These are phyloP conservation scores for Diutina siamensis DNA, from an alignment of 1,139 yeast genomes.

Conservation along the genomic window DNA sequence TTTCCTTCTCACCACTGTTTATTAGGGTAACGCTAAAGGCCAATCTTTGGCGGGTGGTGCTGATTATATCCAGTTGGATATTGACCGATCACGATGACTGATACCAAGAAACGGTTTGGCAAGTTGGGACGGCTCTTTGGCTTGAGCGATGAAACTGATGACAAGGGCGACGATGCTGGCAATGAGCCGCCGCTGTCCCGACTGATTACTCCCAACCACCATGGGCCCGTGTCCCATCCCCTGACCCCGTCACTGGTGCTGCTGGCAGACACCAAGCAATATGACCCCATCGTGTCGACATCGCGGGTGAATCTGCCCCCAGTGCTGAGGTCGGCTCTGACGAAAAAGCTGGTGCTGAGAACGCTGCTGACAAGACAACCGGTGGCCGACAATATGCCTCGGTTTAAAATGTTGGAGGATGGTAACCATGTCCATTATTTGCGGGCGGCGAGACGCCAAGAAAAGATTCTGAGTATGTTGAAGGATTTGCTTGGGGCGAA, in stretches of 20 bases:
- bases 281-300: not conserved
- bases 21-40: not conserved
- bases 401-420: slow-evolving; percentile 47
- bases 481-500: slow-evolving; percentile 78
- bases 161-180: not conserved
- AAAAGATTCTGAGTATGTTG: slow-evolving; percentile 75
- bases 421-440: slow-evolving; percentile 75
- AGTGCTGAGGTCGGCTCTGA: not conserved
- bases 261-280: slow-evolving; percentile 6
- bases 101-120: not conserved
- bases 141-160: not conserved
- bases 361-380: not conserved
- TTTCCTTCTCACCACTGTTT: not conserved
- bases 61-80: not conserved
- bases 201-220: slow-evolving; percentile 1
- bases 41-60: not conserved
- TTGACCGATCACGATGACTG: not conserved
- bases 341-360: not conserved
- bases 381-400: slow-evolving; percentile 6
- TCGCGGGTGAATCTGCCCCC: not conserved
- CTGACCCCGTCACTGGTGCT: slow-evolving; percentile 6
- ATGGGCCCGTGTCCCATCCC: not conserved
- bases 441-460: slow-evolving; percentile 73
- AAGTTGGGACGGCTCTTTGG: slow-evolving; percentile 3
- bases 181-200: not conserved